Percentiles rank a stretch among this genome's conserved stretches.
Conservation (phyloP, 192 early-diverging fungal species). For the Coemansia sp. region DNA sequence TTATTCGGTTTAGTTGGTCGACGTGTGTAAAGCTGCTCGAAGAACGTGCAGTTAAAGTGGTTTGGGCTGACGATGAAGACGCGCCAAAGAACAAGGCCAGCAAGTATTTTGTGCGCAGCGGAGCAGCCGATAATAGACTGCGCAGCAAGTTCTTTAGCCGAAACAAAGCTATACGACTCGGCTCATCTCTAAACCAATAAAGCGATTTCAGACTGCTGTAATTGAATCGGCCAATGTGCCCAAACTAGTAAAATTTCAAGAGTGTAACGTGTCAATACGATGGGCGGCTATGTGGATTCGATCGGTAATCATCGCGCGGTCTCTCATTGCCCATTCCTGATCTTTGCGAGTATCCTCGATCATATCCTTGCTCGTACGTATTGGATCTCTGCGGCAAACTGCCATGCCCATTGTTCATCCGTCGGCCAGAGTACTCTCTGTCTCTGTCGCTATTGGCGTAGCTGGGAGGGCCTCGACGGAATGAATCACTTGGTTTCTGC, state of each 20-base stretch:
- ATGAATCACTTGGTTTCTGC: constrained; percentile 7
- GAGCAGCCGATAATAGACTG: constrained; percentile 4
- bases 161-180: constrained; percentile 15
- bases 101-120: constrained; percentile 1
- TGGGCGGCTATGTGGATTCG: neutral
- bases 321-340: neutral
- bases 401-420: constrained; percentile 8
- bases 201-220: too few species aligned
- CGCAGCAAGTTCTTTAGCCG: constrained; percentile 45
- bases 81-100: neutral
- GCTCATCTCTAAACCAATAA: constrained; percentile 16
- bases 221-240: neutral
- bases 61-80: constrained; percentile 39
- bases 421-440: constrained; percentile 16
- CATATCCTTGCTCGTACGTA: constrained; percentile 6
- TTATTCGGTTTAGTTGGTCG: constrained; percentile 94
- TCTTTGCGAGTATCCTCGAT: constrained; percentile 4
- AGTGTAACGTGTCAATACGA: neutral
- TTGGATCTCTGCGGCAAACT: constrained; percentile 16
- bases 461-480: constrained; percentile 5
- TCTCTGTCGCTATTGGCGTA: constrained; percentile 5
- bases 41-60: constrained; percentile 32
- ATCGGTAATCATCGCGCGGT: constrained; percentile 9
- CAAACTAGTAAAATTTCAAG: constrained; percentile 2
- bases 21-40: constrained; percentile 77